Base-by-base conservation (phyloP, 805 yeast genomes). In the Candida arabinofermentans region DNA sequence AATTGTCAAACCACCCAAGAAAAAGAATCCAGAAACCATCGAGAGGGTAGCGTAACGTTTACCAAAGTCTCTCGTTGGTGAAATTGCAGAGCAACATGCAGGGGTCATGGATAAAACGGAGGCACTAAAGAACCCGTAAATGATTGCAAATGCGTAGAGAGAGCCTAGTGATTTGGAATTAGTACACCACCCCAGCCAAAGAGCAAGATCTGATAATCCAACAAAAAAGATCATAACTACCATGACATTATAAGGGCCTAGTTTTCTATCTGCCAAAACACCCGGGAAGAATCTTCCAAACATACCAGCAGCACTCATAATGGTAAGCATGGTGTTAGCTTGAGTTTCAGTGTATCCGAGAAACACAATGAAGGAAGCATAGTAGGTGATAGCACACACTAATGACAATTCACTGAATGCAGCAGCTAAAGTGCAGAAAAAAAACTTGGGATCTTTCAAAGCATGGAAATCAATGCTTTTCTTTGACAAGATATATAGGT, bases 131-230 rank as follows among this genome's bases (percentile, higher is more conserved):
- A 79, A 71, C 0, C 86, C 86, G 55, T 72, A 79, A 4, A 29
- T 53, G 40, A 29, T 70, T 5, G 80, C 65, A 58, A 77, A 81
- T 1, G 67, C 71, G 53, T 75, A 77, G 38, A 81, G 53, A 0
- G 70, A 69, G 2, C 56, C 60, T 24, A 61, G 46, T 32, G 49
- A 39, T 24, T 40, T 36, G 7, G 73, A 64, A 26, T 50, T 51
- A 13, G 55, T 44, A 1, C 82, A 83, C 46, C 77, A 72, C 1
- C 86, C 86, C 9, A 79, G 59, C 86, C 86, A 80, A 12, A 81
- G 50, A 0, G 66, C 68, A 30, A 81, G 59, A 13, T 75, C 67
- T 23, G 73, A 58, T 0, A 79, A n/a, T 1, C 69, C 59, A 19
- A 75, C 68, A 7, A 77, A 61, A 3, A 58, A 26, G n/a, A 74